A percentile compares a stretch with the other conserved stretches of the same genome.
Conservation (phyloP, 805 yeast genomes). For the Saccharomycopsis babjevae region DNA sequence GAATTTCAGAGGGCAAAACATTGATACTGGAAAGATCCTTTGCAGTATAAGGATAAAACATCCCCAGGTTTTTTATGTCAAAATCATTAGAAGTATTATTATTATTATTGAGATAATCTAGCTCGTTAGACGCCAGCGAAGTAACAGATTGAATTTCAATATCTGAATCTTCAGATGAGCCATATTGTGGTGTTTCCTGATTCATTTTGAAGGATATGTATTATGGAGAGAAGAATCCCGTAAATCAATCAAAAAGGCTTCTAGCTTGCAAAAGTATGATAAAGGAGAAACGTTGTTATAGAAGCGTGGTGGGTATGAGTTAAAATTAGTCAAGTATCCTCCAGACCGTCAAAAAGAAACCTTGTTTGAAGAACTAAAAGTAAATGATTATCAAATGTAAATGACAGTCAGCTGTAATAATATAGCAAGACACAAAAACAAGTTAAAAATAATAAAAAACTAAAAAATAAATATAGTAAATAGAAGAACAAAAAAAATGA, state of each 20-base stretch:
- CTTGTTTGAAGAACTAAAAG: too few species aligned
- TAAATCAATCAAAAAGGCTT: too few species aligned
- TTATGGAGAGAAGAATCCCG: background rate
- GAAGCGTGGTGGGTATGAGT: too few species aligned
- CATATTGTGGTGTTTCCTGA: background rate
- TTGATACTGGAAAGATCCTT: slow-evolving; percentile 11
- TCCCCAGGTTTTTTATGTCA: slow-evolving; percentile 1
- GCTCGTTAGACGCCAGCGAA: background rate
- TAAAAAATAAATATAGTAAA: background rate
- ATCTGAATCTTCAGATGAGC: slow-evolving; percentile 10
- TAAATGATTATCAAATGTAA: too few species aligned
- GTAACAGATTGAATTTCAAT: background rate
- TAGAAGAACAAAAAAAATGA: background rate
- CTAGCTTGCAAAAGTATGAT: too few species aligned
- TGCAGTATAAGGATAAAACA: slow-evolving; percentile 6
- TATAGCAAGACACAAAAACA: too few species aligned
- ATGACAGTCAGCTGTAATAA: too few species aligned
- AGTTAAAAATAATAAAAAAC: too few species aligned
- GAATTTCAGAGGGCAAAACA: slow-evolving; percentile 42
- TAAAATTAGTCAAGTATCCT: too few species aligned
- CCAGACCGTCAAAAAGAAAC: too few species aligned
- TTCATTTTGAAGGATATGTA: background rate
- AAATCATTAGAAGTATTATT: background rate
- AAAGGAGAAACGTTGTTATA: too few species aligned
- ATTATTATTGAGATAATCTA: background rate